These are phyloP conservation scores for Raphanus sativus DNA, from an alignment of 345 rosid genomes.

Conservation along the genomic window DNA sequence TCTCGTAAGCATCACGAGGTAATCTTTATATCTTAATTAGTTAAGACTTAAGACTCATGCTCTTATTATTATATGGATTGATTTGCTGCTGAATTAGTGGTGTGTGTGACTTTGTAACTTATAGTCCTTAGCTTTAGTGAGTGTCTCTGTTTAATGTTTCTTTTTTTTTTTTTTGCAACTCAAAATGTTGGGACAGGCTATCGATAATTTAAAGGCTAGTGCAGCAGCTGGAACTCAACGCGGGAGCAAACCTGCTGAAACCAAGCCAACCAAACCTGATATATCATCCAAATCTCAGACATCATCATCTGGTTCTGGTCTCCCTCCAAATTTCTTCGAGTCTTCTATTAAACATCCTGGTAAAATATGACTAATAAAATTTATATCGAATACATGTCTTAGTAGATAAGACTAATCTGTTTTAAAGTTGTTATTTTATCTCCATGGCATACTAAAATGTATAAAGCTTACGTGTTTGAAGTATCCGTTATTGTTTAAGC, in stretches of 20 bases:
- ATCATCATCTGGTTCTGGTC: constrained; percentile 39
- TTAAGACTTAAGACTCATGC: neutral
- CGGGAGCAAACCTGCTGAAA: constrained; percentile 28
- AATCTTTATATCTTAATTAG: neutral
- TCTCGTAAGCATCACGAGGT: constrained; percentile 95
- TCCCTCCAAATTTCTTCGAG: constrained; percentile 62
- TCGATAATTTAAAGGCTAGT: constrained; percentile 59
- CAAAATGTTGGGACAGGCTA: constrained; percentile 51
- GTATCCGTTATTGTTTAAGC: neutral
- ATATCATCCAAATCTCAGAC: constrained; percentile 36
- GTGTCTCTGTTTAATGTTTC: constrained; percentile 3
- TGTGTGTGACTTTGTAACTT: neutral
- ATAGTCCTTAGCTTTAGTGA: neutral
- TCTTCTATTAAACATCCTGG: constrained; percentile 35
- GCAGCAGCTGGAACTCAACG: constrained; percentile 53
- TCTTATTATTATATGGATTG: neutral
- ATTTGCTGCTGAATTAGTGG: neutral
- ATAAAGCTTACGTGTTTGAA: neutral
- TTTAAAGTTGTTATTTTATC: neutral
- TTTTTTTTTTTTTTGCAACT: neutral
- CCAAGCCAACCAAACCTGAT: constrained; percentile 25
- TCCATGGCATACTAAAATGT: neutral
- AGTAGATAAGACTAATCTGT: neutral
- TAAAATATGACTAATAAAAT: constrained; percentile 23
- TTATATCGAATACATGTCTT: neutral